Evolutionary conservation across 169 alveolate genomes (phyloP).

Genomic region (Eimeria acervulina): DNA sequence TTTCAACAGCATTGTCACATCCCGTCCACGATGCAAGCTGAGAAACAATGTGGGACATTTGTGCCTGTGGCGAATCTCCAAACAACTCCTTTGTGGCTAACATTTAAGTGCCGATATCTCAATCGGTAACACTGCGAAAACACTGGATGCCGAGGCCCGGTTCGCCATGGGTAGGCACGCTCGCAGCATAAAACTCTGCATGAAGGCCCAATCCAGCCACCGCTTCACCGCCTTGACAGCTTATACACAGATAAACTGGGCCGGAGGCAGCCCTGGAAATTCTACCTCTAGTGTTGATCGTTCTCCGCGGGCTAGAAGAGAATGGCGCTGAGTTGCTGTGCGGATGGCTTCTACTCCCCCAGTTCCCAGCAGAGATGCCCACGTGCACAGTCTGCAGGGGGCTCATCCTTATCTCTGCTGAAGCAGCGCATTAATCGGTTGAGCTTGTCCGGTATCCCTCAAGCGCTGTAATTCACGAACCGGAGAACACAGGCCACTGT

Average conservation of each 20-base stretch:
- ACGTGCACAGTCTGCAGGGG: background rate
- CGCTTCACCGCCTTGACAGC: background rate
- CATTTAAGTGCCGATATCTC: no score
- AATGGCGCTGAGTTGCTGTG: background rate
- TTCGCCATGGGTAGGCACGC: background rate
- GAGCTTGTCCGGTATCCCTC: no score
- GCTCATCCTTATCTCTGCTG: no score
- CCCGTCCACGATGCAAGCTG: background rate
- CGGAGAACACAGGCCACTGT: no score
- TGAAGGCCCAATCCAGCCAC: background rate
- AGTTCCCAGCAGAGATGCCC: background rate
- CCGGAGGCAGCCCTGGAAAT: background rate
- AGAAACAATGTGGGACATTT: background rate
- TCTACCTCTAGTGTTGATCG: background rate
- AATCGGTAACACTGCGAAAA: background rate
- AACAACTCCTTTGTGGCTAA: background rate
- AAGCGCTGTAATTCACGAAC: no score
- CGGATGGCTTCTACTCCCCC: background rate
- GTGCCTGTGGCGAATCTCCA: background rate
- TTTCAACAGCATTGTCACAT: background rate
- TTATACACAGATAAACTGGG: background rate
- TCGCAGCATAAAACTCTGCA: background rate
- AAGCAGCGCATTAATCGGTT: no score
- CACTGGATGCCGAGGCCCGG: background rate
- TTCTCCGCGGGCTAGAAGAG: background rate